Evolutionary conservation across 2,329 filamentous ascomycete species (phyloP), one percentile per base, ranked within the genome.

Genomic region (Colletotrichum sp.): DNA sequence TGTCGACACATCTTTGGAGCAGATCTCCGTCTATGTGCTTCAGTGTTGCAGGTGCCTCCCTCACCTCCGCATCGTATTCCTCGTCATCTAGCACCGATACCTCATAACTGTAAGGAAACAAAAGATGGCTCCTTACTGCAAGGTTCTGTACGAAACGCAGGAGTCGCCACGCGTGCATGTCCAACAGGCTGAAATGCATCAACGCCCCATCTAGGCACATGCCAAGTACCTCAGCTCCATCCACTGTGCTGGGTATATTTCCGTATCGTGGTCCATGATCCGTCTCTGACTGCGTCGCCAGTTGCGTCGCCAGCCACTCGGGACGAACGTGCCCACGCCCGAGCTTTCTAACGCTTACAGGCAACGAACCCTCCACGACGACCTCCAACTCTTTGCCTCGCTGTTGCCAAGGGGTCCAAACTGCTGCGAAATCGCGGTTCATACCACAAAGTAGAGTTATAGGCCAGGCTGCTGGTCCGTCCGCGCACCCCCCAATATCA

Each of bases 131-230:
- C 31, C 83, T 81, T 61, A 87, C 81, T 33, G 90, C 91, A 62
- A 97, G 81, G 72, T 93, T 93, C 79, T 97, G 93, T 2, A 98
- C 80, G 75, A 96, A 91, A 71, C 89, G 88, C 7, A 98, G 86
- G 6, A 98, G 86, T 8, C 88, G 87, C 90, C 93, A 94, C 9
- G 92, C 88, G 3, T 89, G 82, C 21, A 88, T 78, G 12, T 87
- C 85, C 1, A 98, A 83, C 16, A 96, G 83, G 1, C 89, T 89
- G 77, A 98, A 93, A 70, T 93, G 90, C 75, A 90, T 90, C 29
- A 96, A 78, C 0, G 92, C 91, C 2, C 94, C 94, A 78, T 94
- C 91, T 38, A 95, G 87, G 8, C 90, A 90, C 8, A 93, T 86
- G 2, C 93, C 94, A 38, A 96, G 80, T 70, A 91, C 84, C 74